Base-by-base conservation (phyloP, 805 yeast genomes). In the Wickerhamiella sergipiensis region DNA sequence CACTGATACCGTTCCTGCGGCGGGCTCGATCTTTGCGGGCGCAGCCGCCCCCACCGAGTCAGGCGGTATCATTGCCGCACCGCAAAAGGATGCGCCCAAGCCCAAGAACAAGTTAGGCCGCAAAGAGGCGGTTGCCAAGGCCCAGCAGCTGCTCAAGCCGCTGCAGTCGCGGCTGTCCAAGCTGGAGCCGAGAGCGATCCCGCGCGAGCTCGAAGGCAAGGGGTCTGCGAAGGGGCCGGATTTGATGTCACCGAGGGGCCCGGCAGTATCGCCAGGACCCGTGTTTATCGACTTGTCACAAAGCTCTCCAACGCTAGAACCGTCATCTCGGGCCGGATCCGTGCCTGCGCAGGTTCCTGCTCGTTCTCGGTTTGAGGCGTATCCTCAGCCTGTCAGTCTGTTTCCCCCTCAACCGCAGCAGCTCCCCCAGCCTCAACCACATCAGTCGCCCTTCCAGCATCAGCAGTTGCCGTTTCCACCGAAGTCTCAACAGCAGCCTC, bases 41-140 rank as follows among this genome's bases (percentile, higher is more conserved):
- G 21, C n/a, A 5, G 42, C 29, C 12, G 23, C 39, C 2, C 40
- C 24, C 13, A 26, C 52, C 33, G 39, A 33, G 3, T 10, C 42
- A 8, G 49, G 40, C 3, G 18, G 48, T n/a, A 12, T 15, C 23
- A 21, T 38, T 21, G 45, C 44, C 2, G 23, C 21, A 19, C 19
- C 29, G 36, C 29, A 39, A 10, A 18, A 17, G n/a, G 42, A 18
- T 10, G 12, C 8, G 18, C 3, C 13, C 23, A 31, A 33, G n/a
- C 24, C 43, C 22, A 17, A 45, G 21, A 24, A 21, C 22, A 24
- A 48, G 9, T 40, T 59, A 9, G 50, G 53, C 13, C 52, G 62
- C 18, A 55, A 53, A 26, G 62, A 60, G 40, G 53, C 59, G 3
- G 47, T 60, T 8, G 38, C 29, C 9, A 56, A 56, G 18, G 60